Base-by-base conservation (phyloP, 2,329 filamentous ascomycete species). In the Davidsoniella australis region DNA sequence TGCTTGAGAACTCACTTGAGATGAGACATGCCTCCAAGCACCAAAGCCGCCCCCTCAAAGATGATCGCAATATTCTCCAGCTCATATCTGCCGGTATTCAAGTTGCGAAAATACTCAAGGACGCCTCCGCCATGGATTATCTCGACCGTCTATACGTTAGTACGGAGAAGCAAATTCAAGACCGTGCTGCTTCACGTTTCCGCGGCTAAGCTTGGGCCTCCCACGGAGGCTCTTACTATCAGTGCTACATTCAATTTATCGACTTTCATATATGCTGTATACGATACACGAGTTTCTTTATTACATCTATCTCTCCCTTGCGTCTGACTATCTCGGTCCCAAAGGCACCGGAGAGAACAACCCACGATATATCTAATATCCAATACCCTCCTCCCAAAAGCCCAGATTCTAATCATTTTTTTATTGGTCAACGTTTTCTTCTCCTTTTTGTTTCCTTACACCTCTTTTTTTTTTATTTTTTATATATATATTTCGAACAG, bases 61-160 rank as follows among this genome's bases (percentile, higher is more conserved):
- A 93, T 67, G 85, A 93, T 65, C 75, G 85, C 57, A 89, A 91
- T 63, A 85, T 93, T 55, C 71, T 93, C 52, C 85, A 93, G 66
- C 73, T 91, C 55, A 85, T 93, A 59, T 88, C 83, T 55, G 85
- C 85, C 39, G 85, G 85, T 38, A 83, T 86, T 48, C 85, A 93
- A 64, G 85, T 93, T 53, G 82, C 85, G 53, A 89, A 86, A 64
- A 87, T 93, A 55, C 68, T 93, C 54, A 87, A 85, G 67, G 85
- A 93, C 66, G 80, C 83, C 41, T 73, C 75, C 55, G 84, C 85
- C 51, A 89, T 91, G 85, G 77, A 84, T 56, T 85, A 81, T 61
- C 70, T 91, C 59, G 83, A 89, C 66, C 72, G 72, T 62, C 70
- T 93, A 64, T 93, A 93, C 72, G 74, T 84, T 68, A 75, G 80